Conservation (phyloP, 2,329 filamentous ascomycete genomes). For the Mycosphaerelloides madeirae region DNA sequence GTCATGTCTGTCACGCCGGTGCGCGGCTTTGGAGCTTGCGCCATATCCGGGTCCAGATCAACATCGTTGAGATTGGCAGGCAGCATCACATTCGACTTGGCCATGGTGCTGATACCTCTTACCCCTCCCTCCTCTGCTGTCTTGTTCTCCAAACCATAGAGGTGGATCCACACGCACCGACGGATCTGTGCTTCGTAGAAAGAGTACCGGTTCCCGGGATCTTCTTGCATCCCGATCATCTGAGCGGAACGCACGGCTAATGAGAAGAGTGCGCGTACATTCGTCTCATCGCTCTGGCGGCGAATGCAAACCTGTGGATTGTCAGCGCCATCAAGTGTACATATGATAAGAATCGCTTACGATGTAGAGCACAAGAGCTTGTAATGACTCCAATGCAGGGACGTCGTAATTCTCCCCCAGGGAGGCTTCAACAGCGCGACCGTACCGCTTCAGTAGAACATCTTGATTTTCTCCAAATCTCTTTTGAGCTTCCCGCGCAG, state of each 20-base stretch:
- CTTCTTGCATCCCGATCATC: slow-evolving; percentile 17
- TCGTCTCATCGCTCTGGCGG: slow-evolving; percentile 11
- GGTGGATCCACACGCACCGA: slow-evolving; percentile 22
- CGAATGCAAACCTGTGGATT: slow-evolving; percentile 16
- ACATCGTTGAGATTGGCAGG: slow-evolving; percentile 26
- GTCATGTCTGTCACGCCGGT: slow-evolving; percentile 24
- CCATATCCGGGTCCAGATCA: slow-evolving; percentile 21
- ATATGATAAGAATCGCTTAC: slow-evolving; percentile 3
- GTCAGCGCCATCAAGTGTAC: neutral
- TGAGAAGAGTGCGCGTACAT: slow-evolving; percentile 16
- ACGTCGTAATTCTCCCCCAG: slow-evolving; percentile 15
- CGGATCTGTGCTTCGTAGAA: slow-evolving; percentile 21
- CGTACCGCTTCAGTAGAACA: slow-evolving; percentile 16
- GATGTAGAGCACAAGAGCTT: slow-evolving; percentile 22
- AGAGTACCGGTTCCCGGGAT: slow-evolving; percentile 12
- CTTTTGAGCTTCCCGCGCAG: slow-evolving; percentile 18
- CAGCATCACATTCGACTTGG: slow-evolving; percentile 16
- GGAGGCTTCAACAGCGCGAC: slow-evolving; percentile 13
- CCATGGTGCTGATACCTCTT: slow-evolving; percentile 20
- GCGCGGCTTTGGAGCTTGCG: slow-evolving; percentile 15
- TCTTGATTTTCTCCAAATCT: slow-evolving; percentile 23
- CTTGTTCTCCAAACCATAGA: slow-evolving; percentile 23
- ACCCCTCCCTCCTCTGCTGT: slow-evolving; percentile 23
- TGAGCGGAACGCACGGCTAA: slow-evolving; percentile 20
- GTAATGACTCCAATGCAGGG: slow-evolving; percentile 18